phyloP scores from a whole-genome alignment of 75 land plant genomes.

The Sequoia sempervirens region DNA sequence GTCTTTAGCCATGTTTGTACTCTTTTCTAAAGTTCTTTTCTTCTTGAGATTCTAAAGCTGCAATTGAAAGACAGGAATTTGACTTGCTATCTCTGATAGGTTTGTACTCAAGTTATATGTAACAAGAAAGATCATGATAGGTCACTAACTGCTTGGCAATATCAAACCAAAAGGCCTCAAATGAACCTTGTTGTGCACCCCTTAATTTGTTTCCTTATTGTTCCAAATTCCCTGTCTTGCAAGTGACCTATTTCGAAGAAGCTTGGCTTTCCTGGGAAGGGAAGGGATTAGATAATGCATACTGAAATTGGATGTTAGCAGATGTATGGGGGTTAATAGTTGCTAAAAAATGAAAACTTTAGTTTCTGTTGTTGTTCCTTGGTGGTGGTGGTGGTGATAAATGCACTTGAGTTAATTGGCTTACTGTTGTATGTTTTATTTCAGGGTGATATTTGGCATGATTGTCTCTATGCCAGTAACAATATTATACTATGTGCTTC shows the following conservation, averaged over 20 bases:
- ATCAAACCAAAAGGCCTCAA: not conserved
- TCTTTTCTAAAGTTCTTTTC: not conserved
- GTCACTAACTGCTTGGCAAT: not conserved
- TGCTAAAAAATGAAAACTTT: not conserved
- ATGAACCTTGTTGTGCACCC: not conserved
- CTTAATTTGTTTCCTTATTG: not conserved
- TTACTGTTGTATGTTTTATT: not conserved
- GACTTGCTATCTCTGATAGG: not conserved
- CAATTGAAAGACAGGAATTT: not conserved
- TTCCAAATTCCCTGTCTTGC: not conserved
- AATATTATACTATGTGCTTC: conserved; percentile 65
- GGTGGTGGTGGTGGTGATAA: not conserved
- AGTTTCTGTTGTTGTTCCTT: not conserved
- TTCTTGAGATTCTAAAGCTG: not conserved
- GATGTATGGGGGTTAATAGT: not conserved
- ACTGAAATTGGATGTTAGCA: not conserved
- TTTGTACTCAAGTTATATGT: not conserved
- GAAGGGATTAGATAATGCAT: not conserved
- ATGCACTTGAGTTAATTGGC: not conserved
- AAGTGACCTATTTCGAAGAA: not conserved
- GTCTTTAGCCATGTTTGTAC: not conserved
- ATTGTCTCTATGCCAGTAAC: conserved; percentile 70
- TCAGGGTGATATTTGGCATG: conserved; percentile 88
- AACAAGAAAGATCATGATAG: not conserved
- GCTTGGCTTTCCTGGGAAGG: not conserved